phyloP scores from a whole-genome alignment of 225 moss, liverwort and hornwort genomes.

The Ulota crispa region DNA sequence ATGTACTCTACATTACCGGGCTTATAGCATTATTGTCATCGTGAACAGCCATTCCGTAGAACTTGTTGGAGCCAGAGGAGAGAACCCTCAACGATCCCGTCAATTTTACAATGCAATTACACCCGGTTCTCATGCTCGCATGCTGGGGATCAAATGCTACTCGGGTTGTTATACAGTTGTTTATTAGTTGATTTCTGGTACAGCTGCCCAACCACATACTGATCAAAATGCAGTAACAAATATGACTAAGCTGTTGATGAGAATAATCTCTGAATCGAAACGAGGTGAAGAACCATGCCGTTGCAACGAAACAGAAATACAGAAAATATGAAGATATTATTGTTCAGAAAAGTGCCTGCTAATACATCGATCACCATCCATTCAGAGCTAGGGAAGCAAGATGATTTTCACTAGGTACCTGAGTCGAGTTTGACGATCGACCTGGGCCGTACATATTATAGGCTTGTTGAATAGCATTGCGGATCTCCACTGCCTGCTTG shows the following conservation, averaged over 20 bases:
- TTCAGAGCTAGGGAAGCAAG: conserved; percentile 4
- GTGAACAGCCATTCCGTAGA: not conserved
- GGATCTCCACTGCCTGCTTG: conserved; percentile 86
- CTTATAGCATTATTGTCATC: not conserved
- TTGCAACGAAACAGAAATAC: not conserved
- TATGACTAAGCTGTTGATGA: not conserved
- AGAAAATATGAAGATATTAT: not conserved
- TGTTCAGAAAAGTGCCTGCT: not conserved
- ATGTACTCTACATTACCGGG: not conserved
- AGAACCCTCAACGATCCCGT: not conserved
- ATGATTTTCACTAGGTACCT: conserved; percentile 47
- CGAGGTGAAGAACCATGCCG: not conserved
- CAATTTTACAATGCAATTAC: not conserved
- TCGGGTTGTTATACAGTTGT: not conserved
- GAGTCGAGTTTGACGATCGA: conserved; percentile 53
- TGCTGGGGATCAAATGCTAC: conserved; percentile 12
- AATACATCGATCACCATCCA: conserved; percentile 2
- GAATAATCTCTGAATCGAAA: not conserved
- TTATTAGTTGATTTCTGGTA: not conserved
- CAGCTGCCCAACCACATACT: not conserved
- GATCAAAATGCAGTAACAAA: not conserved
- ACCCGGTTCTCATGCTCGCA: not conserved
- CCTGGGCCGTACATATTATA: conserved; percentile 80
- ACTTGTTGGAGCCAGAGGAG: not conserved
- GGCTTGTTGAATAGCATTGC: conserved; percentile 72